Conservation (phyloP, 139 green algal species). For the Micromonas commoda region DNA sequence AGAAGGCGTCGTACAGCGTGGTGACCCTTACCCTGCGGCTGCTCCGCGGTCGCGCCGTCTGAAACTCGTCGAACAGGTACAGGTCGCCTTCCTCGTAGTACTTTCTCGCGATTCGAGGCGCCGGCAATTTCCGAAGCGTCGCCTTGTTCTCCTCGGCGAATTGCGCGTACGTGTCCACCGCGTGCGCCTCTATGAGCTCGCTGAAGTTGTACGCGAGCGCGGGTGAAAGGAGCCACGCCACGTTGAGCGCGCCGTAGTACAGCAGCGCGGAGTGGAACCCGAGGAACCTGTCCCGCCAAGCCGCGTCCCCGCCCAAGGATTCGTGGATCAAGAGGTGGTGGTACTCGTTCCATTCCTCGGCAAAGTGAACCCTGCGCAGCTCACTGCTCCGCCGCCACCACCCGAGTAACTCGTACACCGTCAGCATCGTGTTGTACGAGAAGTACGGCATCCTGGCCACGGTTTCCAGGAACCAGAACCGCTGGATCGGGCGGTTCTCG, state of each 20-base stretch:
- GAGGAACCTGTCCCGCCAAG: conserved; percentile 84
- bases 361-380: conserved; percentile 45
- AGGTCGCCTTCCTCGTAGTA: conserved; percentile 85
- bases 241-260: conserved; percentile 67
- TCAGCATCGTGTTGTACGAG: conserved; percentile 87
- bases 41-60: conserved; percentile 30
- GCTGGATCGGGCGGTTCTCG: conserved; percentile 43
- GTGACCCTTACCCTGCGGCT: conserved; percentile 32
- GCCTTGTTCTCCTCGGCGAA: conserved; percentile 70
- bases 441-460: conserved; percentile 95
- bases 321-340: conserved; percentile 89
- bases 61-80: conserved; percentile 65
- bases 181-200: conserved; percentile 71
- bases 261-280: conserved; percentile 74
- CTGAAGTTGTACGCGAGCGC: conserved; percentile 86
- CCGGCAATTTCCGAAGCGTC: conserved; percentile 66
- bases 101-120: conserved; percentile 71
- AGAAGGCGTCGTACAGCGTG: conserved; percentile 49
- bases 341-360: conserved; percentile 41
- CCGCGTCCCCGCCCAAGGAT: conserved; percentile 79
- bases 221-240: conserved; percentile 68
- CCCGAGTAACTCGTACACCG: conserved; percentile 63
- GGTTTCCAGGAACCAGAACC: conserved; percentile 90
- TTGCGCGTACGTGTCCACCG: conserved; percentile 77
- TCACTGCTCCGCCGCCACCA: conserved; percentile 40